Base-by-base conservation (phyloP, 1,284 basidiomycete genomes). In the Coniferiporia weirii region DNA sequence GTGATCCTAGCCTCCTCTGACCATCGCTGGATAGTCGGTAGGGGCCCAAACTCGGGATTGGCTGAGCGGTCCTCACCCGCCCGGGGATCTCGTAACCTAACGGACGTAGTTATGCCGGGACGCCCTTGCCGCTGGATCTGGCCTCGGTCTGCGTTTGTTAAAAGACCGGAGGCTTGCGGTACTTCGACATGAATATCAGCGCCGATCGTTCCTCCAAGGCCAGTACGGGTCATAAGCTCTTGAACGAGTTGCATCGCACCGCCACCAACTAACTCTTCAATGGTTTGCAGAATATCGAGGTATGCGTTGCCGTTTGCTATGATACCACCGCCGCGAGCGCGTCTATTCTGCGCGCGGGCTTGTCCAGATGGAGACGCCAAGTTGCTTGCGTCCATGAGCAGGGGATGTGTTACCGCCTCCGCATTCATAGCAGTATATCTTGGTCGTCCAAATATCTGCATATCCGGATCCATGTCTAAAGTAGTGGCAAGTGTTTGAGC, bases 11-110 rank as follows among this genome's bases (percentile, higher is more conserved):
- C 84, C 72, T 97, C 95, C 67, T 98, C 95, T 1, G 81, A 75
- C 95, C 96, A 98, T 49, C 96, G 83, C 67, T 91, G 88, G n/a
- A 87, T 70, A 0, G 96, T 98, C 9, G 88, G 74, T 61, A 92
- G 74, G 2, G 95, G 95, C 54, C 89, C 85, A 54, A 91, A 82
- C 34, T 82, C 82, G 38, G 82, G 81, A 35, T 75, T 74, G 55
- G 83, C 80, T 35, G 77, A 67, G 22, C 79, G 76, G 20, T 70
- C 69, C 20, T 80, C 79, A 35, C 77, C 71, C 17, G 75, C 72
- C 54, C 83, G 79, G 22, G 79, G 73, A 15, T 77, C 72, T 57
- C 82, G 75, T n/a, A 85, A 74, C 49, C 83, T 79, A 35, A 87
- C 78, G 19, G 84, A 76, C 20, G 83, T 76, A 4, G 83, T 75